Evolutionary conservation across 352 stramenopile genomes (phyloP), one percentile per base, ranked within the genome.

Genomic region (Pythium angustatum): DNA sequence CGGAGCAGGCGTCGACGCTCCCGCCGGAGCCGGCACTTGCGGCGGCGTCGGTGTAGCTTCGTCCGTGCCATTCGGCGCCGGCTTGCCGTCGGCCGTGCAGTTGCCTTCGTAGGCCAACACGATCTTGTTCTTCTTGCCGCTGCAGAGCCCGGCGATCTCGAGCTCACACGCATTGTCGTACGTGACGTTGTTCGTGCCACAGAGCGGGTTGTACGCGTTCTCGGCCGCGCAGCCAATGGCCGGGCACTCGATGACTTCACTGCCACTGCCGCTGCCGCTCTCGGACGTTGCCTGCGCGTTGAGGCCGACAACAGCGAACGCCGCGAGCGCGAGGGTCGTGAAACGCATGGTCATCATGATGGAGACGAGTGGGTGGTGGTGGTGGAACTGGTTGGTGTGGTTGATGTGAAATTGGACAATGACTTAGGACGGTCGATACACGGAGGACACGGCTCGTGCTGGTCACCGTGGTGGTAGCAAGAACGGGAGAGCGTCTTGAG

Each of bases 111-210:
- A 49, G 17, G 31, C 44, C 2, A 31, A 15, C 28, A 31, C 28
- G 1, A 9, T n/a, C 1, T 34, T 17, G 8, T 43, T 38, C 56
- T 54, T 55, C 27, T 45, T 54, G 55, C 55, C 44, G 2, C 17
- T 17, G 52, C 80, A 89, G 44, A 76, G 66, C 7, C n/a, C n/a
- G n/a, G 68, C 70, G 21, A 28, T 55, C 19, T 79, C 64, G 28
- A 90, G 77, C 21, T 72, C 41, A 60, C 81, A 88, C 40, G 66
- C 62, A 64, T 83, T 86, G 43, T 43, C 24, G 66, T 87, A 90
- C 12, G 81, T 88, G 19, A 70, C 38, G 36, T 75, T 72, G 51
- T 87, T 69, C 11, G 81, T 88, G 24, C 56, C 78, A 47, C 81
- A 90, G 3, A 90, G 72, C 17, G 78, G 78, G 3, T 56, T 31